phyloP scores from a whole-genome alignment of 2,329 filamentous ascomycete genomes.

The Cryoendolithus antarcticus region DNA sequence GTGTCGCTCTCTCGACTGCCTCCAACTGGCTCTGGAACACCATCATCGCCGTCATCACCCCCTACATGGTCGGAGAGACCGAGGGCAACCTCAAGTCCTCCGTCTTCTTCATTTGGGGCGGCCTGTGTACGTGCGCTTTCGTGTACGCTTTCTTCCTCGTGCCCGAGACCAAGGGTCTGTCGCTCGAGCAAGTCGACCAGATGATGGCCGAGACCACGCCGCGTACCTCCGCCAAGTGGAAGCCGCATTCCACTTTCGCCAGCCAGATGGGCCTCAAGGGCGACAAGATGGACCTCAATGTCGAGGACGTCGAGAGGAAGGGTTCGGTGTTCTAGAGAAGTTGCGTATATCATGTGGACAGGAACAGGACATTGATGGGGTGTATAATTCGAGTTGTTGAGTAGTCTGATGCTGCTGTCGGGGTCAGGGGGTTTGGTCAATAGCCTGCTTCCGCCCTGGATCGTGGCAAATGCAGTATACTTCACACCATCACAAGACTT shows the following conservation, averaged over 20 bases:
- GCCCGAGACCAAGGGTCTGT: constrained; percentile 44
- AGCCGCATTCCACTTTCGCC: constrained; percentile 24
- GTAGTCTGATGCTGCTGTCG: too few species aligned
- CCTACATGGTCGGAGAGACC: constrained; percentile 50
- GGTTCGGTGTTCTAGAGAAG: constrained; percentile 21
- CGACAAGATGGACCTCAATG: constrained; percentile 17
- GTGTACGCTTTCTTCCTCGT: constrained; percentile 63
- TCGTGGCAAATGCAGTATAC: too few species aligned
- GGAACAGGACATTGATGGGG: too few species aligned
- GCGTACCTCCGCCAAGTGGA: constrained; percentile 60
- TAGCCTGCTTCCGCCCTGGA: too few species aligned
- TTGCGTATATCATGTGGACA: too few species aligned
- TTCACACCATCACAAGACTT: too few species aligned
- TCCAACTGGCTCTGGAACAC: constrained; percentile 74
- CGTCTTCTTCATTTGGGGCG: constrained; percentile 33
- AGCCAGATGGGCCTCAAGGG: constrained; percentile 21
- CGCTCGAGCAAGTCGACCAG: constrained; percentile 68
- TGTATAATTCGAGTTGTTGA: too few species aligned
- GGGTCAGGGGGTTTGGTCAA: too few species aligned
- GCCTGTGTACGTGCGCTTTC: constrained; percentile 32
- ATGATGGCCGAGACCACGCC: constrained; percentile 82
- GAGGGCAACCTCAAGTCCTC: constrained; percentile 39
- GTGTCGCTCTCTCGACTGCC: constrained; percentile 74
- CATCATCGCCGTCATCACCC: constrained; percentile 49
- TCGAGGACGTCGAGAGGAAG: constrained; percentile 24